Evolutionary conservation across 177 flowering plant species (phyloP).

Genomic region (Vitis hybrid): DNA sequence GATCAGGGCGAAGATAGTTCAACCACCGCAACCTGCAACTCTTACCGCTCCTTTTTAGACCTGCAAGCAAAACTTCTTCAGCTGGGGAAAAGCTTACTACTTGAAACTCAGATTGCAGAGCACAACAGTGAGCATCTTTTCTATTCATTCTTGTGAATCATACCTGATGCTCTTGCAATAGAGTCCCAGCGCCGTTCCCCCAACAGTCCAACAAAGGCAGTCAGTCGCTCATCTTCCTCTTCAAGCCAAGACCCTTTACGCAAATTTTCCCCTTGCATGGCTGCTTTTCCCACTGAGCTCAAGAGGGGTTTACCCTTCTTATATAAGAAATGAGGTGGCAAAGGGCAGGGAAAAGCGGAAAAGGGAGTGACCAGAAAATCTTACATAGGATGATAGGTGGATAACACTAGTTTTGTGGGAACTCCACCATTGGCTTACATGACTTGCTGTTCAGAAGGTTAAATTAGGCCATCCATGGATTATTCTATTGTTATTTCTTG

Average conservation of each 20-base stretch:
- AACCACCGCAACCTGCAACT: constrained; percentile 86
- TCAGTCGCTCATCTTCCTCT: constrained; percentile 58
- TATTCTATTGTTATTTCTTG: neutral
- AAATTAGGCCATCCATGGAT: constrained; percentile 22
- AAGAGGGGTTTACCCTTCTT: constrained; percentile 11
- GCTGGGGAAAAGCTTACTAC: neutral
- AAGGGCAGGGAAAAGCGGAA: constrained; percentile 10
- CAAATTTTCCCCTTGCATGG: constrained; percentile 32
- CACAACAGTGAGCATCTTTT: too few species aligned
- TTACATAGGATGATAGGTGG: constrained; percentile 33
- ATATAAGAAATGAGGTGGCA: constrained; percentile 18
- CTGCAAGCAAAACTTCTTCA: constrained; percentile 30
- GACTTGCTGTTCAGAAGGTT: constrained; percentile 13
- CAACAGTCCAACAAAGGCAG: constrained; percentile 36
- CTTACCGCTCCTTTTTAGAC: constrained; percentile 75
- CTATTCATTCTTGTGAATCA: neutral
- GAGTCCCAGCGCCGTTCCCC: constrained; percentile 74
- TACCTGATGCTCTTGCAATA: constrained; percentile 69
- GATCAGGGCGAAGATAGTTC: constrained; percentile 73
- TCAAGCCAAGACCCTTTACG: constrained; percentile 76
- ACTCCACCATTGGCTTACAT: constrained; percentile 43
- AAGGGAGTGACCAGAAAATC: constrained; percentile 30
- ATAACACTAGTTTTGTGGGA: constrained; percentile 42
- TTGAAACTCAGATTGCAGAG: neutral
- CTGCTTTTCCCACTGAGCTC: constrained; percentile 9